Evolutionary conservation across 108 stramenopile genomes (phyloP), one percentile per base, ranked within the genome.

Genomic region (Stephanodiscus triporus): DNA sequence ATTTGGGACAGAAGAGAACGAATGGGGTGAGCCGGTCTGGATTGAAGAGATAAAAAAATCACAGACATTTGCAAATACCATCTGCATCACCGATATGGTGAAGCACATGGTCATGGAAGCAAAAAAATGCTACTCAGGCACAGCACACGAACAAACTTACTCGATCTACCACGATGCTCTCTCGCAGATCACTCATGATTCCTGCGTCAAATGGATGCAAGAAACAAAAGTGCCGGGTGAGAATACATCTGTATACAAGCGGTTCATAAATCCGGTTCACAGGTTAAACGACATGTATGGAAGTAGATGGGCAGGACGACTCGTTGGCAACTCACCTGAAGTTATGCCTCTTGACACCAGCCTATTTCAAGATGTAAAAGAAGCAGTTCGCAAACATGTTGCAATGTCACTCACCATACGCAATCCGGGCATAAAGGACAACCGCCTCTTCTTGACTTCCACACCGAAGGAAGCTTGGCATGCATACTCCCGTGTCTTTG

Each of bases 41-140:
- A 26, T 22, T 22, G 24, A 22, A 24, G 24, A 56, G 24, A 4
- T 26, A 3, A 56, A 56, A 26, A 56, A 26, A 6, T 20, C 49
- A 20, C 19, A 22, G 11, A 24, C 55, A 20, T 26, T 56, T 26
- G 24, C 23, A 11, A 26, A 26, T 2, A 11, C 11, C 24, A 1
- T 26, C 19, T 56, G 55, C 24, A 56, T 56, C 55, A 56, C 19
- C 20, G 55, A 56, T 5, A 56, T 56, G 55, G 24, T 56, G 19
- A 22, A 56, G 55, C 55, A 56, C 24, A 56, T 56, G 23, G 55
- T 56, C 26, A 26, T 24, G 11, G 6, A 56, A 11, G 26, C 55
- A 26, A 56, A 56, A 26, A 11, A 56, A 26, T 24, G 20, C 24
- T 56, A 56, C 23, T 2, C 20, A 26, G 55, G 24, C 11, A 56